These are phyloP conservation scores for Austroboletus niveus DNA, from an alignment of 1,284 basidiomycete species.

Conservation along the genomic window DNA sequence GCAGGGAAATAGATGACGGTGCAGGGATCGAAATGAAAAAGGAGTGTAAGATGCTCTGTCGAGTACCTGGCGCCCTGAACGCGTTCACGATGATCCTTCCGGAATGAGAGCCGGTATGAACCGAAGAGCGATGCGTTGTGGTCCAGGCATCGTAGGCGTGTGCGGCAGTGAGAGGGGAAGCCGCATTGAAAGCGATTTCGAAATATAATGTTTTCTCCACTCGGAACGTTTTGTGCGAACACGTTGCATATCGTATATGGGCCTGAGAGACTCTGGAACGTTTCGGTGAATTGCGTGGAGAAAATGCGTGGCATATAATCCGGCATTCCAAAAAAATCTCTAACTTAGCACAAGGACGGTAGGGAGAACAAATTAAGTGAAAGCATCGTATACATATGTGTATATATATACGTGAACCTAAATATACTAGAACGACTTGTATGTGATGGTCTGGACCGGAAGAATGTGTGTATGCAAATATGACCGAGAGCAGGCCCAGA, in stretches of 20 bases:
- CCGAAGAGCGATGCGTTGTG: not conserved
- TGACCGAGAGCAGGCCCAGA: conserved; percentile 7
- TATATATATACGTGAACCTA: conserved; percentile 17
- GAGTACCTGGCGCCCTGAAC: not conserved
- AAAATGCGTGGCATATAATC: not conserved
- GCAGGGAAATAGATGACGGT: not conserved
- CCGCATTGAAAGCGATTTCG: conserved; percentile 16
- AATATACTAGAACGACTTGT: conserved; percentile 8
- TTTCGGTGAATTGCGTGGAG: not conserved
- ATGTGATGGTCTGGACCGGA: conserved; percentile 2
- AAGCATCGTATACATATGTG: conserved; percentile 2
- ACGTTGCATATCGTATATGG: conserved; percentile 15
- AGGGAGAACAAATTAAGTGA: conserved; percentile 9
- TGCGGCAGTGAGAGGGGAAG: not conserved
- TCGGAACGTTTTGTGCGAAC: conserved; percentile 4
- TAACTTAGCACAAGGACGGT: not conserved
- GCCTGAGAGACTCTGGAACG: not conserved
- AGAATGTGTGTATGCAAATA: conserved; percentile 5
- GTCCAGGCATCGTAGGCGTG: not conserved
- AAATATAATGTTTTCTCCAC: conserved; percentile 6
- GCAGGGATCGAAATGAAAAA: not conserved
- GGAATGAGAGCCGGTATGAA: conserved; percentile 6
- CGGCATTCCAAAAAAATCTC: conserved; percentile 4
- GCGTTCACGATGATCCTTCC: conserved; percentile 27
- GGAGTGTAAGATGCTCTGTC: not conserved